These are phyloP conservation scores for Drechslerella coelobrocha DNA, from an alignment of 2,329 filamentous ascomycete genomes.

Conservation along the genomic window DNA sequence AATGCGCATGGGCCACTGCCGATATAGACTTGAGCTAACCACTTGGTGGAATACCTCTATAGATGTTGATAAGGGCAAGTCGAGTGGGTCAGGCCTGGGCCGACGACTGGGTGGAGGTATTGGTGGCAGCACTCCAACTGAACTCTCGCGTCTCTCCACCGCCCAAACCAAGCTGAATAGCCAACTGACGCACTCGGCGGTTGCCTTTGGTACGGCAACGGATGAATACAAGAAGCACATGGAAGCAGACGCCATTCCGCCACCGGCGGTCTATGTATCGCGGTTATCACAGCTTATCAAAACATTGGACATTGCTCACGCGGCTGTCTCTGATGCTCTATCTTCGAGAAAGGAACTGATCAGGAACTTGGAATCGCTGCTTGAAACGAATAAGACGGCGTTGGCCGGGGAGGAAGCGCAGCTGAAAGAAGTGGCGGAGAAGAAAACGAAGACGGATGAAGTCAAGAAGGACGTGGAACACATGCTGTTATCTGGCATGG, in stretches of 20 bases:
- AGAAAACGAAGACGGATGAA: slow-evolving; percentile 74
- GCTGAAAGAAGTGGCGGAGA: slow-evolving; percentile 69
- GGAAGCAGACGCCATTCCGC: slow-evolving; percentile 73
- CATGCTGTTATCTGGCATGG: slow-evolving; percentile 83
- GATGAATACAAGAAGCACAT: slow-evolving; percentile 84
- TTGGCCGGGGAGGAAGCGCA: slow-evolving; percentile 73
- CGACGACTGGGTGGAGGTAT: slow-evolving; percentile 64
- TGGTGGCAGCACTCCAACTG: slow-evolving; percentile 70
- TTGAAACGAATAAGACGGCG: slow-evolving; percentile 74
- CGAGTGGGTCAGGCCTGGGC: slow-evolving; percentile 65
- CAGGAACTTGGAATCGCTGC: slow-evolving; percentile 78
- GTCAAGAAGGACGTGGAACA: slow-evolving; percentile 91
- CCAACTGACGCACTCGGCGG: slow-evolving; percentile 71
- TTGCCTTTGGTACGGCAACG: slow-evolving; percentile 73
- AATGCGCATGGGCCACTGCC: background rate
- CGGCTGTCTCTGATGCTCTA: slow-evolving; percentile 85
- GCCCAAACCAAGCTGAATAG: slow-evolving; percentile 78
- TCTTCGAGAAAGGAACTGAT: slow-evolving; percentile 82
- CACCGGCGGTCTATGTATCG: slow-evolving; percentile 88
- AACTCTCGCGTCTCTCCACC: slow-evolving; percentile 77
- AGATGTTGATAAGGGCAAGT: slow-evolving; percentile 68
- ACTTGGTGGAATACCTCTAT: background rate
- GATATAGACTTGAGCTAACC: background rate
- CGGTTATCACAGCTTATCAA: slow-evolving; percentile 89
- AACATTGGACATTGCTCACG: slow-evolving; percentile 84